Evolutionary conservation across 164 flowering plant species (phyloP), one percentile per base, ranked within the genome.

Genomic region (Euptelea pleiosperma): DNA sequence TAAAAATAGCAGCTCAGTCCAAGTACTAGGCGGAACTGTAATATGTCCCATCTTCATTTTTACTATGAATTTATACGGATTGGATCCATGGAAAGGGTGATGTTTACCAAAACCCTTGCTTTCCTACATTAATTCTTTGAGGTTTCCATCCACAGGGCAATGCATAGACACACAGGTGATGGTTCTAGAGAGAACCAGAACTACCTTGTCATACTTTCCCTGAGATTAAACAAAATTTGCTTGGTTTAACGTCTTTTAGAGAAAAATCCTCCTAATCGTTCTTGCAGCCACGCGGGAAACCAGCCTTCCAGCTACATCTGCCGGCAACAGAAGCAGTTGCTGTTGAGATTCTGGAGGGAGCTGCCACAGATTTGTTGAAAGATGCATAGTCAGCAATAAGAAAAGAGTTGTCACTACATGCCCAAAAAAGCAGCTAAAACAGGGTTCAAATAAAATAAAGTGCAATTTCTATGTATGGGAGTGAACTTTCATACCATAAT

Each of bases 251-350:
- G 19, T 12, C 6, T 22, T 50, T 78, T 62, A 83, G 10, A 77
- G 8, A 56, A 91, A 72, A 10, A 76, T 22, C 64, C 94, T 81
- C 60, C 77, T 68, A 41, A 92, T 46, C 2, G 91, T 80, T 70
- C 96, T 78, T n/a, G 96, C 98, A 47, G 78, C 67, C 14, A 64
- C 72, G 15, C 96, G 96, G 14, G 96, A 89, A 12, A 73, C 57
- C 65, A 92, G 62, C 57, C 82, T 81, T 62, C 78, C 81, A 49
- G 80, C 82, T 30, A 92, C 61, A 70, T 87, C 91, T 36, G 79
- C 74, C 12, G 98, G 98, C 73, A 89, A 43, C 15, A 56, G 72
- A 60, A 83, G 66, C 39, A 92, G 59, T 67, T 75, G 80, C 63
- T 79, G 86, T 43, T 84, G 95, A 44, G 58, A 42, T 63, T 86